Evolutionary conservation across 176 grass and related monocot species (phyloP), one percentile per base, ranked within the genome.

Genomic region (Ampelocalamus luodianensis): DNA sequence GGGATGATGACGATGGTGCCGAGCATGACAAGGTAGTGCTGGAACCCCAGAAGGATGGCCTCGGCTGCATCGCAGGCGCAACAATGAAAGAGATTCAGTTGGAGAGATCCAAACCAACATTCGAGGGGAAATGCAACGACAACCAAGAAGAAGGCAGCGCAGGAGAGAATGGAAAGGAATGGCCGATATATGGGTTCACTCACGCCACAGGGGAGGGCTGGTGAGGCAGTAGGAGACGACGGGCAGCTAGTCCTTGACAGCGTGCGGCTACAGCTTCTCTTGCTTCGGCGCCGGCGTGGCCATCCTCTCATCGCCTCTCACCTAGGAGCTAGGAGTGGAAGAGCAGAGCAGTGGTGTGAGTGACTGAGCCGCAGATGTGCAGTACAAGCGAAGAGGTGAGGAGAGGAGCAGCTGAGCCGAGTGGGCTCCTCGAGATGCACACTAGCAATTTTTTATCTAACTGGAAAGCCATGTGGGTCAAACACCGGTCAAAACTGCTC

Each of bases 21-120:
- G 37, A 99, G 93, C 96, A 94, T 94, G 83, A 99, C 92, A 74
- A 99, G 55, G 72, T 91, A 99, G 90, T 99, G 96, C 85, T 94
- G 87, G 87, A 99, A 99, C 0, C 91, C 96, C 7, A 91, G 80
- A 48, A 91, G 85, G 75, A 91, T 83, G 69, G 89, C 85, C 85
- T 91, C 89, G 58, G 85, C 89, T 87, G 80, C 84, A 82, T 18
- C 65, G 32, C 3, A n/a, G n/a, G 53, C 53, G 53, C 53, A 55
- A 29, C 20, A 62, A 5, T 23, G 5, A 11, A 12, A 62, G 10
- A 23, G 63, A 27, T 5, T 82, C 79, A 71, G 66, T 29, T 43
- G 11, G 13, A 22, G 76, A 34, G 79, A 80, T 79, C 59, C 24
- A 44, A 20, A 3, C 13, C 16, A 2, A 22, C 69, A 27, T 59